Conservation (phyloP, 116 monocot species). For the Dioscorea cayenensis region DNA sequence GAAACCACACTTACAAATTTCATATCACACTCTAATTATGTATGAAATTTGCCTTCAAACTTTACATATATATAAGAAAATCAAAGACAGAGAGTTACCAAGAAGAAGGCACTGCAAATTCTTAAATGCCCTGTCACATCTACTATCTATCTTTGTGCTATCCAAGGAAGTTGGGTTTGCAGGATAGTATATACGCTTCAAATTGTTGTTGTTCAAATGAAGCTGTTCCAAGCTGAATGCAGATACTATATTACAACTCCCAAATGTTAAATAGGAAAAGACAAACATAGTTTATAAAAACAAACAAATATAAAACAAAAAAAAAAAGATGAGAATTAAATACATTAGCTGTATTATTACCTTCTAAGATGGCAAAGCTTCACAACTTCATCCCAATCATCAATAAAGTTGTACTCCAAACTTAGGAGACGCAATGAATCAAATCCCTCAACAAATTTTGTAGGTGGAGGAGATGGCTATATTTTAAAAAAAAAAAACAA, state of each 20-base stretch:
- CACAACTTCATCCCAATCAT: conserved; percentile 74
- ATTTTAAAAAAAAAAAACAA: not conserved
- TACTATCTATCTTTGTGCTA: conserved; percentile 11
- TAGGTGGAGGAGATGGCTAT: conserved; percentile 3
- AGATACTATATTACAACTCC: not conserved
- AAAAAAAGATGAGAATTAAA: not conserved
- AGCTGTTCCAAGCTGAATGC: conserved; percentile 80
- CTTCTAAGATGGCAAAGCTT: conserved; percentile 76
- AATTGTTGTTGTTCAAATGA: conserved; percentile 82
- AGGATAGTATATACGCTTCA: conserved; percentile 65
- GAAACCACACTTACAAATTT: not conserved
- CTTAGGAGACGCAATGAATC: conserved; percentile 59
- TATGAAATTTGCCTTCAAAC: not conserved
- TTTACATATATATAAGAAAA: not conserved
- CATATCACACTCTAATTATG: not conserved
- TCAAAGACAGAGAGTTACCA: conserved; percentile 34
- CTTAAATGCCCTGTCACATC: conserved; percentile 44
- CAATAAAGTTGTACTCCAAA: conserved; percentile 76
- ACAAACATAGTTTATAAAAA: not conserved
- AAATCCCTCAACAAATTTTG: conserved; percentile 46
- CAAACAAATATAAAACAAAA: not conserved
- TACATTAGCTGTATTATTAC: conserved; percentile 19
- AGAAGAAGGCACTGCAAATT: conserved; percentile 76
- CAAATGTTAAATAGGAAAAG: not conserved
- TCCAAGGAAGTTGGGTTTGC: conserved; percentile 4